Percentiles rank a stretch among this genome's conserved stretches.
Conservation (phyloP, 768 basidiomycete genomes). For the Boletus reticuloceps region DNA sequence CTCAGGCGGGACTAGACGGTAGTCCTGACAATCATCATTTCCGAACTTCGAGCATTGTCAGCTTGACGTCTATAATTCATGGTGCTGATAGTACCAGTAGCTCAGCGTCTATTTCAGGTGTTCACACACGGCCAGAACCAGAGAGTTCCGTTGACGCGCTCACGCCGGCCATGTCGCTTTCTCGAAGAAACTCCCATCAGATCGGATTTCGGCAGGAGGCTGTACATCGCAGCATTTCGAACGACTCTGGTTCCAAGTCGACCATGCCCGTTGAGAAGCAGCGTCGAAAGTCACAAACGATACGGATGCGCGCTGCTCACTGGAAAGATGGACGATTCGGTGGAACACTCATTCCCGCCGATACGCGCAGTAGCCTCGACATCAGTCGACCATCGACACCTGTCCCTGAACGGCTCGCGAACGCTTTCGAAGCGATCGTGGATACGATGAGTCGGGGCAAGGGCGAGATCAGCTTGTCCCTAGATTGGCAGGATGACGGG, state of each 20-base stretch:
- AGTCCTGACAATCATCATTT: slow-evolving; percentile 43
- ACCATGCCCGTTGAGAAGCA: slow-evolving; percentile 24
- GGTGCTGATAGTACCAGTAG: slow-evolving; percentile 11
- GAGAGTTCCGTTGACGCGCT: background rate
- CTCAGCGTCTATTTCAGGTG: slow-evolving; percentile 1
- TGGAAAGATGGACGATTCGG: slow-evolving; percentile 59
- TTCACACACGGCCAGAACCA: background rate
- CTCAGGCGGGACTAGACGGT: slow-evolving; percentile 4
- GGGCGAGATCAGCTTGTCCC: slow-evolving; percentile 8
- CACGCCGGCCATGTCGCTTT: slow-evolving; percentile 1
- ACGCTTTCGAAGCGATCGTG: slow-evolving; percentile 45
- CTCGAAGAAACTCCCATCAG: slow-evolving; percentile 8
- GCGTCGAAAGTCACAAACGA: slow-evolving; percentile 44
- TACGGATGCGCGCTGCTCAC: slow-evolving; percentile 55
- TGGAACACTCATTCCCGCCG: slow-evolving; percentile 30
- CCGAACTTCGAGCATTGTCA: slow-evolving; percentile 54
- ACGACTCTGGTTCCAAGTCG: slow-evolving; percentile 29
- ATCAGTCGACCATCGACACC: slow-evolving; percentile 30
- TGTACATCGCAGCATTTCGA: background rate
- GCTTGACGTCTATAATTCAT: slow-evolving; percentile 41
- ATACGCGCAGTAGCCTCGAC: slow-evolving; percentile 13
- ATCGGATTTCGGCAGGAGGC: slow-evolving; percentile 12
- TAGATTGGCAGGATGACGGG: slow-evolving; percentile 8
- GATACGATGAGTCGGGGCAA: slow-evolving; percentile 36
- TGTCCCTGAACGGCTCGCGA: slow-evolving; percentile 40